Evolutionary conservation across 2,329 filamentous ascomycete genomes (phyloP).

Genomic region (Cladorrhinum sp.): DNA sequence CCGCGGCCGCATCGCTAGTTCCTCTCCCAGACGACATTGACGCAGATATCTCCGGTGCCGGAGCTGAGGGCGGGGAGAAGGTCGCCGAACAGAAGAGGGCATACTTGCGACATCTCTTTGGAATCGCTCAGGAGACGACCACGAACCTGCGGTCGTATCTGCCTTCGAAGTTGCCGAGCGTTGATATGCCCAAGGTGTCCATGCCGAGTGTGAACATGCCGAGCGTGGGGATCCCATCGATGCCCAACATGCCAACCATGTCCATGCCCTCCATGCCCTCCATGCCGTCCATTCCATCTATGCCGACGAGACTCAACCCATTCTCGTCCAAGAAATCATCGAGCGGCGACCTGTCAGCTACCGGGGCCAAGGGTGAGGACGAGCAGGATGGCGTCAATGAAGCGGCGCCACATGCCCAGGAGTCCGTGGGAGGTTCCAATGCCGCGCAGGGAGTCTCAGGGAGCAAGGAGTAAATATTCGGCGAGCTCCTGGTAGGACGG

Average conservation of each 20-base stretch:
- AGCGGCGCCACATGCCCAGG: background rate
- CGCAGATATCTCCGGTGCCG: conserved; percentile 31
- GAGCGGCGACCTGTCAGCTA: background rate
- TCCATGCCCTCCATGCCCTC: conserved; percentile 21
- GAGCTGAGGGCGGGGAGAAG: conserved; percentile 26
- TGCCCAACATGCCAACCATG: conserved; percentile 24
- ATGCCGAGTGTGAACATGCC: conserved; percentile 27
- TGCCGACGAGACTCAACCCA: conserved; percentile 26
- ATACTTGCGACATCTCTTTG: conserved; percentile 50
- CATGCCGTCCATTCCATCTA: no score
- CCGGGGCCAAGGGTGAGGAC: background rate
- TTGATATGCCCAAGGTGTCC: conserved; percentile 26
- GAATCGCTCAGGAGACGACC: conserved; percentile 47
- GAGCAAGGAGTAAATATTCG: background rate
- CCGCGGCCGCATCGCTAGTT: conserved; percentile 49
- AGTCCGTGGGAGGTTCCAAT: background rate
- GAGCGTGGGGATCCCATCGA: conserved; percentile 23
- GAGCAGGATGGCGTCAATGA: background rate
- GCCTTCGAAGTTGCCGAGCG: conserved; percentile 39
- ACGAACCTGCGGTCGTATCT: conserved; percentile 45
- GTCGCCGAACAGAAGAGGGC: conserved; percentile 34
- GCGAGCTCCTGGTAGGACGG: conserved; percentile 1
- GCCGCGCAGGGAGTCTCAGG: background rate
- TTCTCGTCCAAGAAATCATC: conserved; percentile 29
- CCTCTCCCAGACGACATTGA: conserved; percentile 44